These are phyloP conservation scores for Lobosporangium transversale DNA, from an alignment of 192 early-diverging fungal genomes.

Conservation along the genomic window DNA sequence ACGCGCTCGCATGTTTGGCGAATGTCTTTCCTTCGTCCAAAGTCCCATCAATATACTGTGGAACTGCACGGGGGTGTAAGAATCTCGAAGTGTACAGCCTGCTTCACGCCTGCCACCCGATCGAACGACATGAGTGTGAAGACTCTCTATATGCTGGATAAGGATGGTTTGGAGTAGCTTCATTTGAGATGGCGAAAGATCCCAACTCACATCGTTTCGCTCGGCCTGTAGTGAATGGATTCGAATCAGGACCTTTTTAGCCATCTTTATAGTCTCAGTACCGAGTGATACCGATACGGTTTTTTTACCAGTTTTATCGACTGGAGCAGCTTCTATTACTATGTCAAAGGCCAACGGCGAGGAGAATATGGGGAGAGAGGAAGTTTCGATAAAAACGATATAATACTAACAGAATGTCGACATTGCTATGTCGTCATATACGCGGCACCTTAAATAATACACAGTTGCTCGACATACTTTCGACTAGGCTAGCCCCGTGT, in stretches of 20 bases:
- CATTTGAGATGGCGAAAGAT: not conserved
- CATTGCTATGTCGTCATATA: not conserved
- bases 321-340: conserved; percentile 2
- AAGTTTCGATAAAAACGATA: not conserved
- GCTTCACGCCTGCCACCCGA: conserved; percentile 6
- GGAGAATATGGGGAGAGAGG: too few species aligned
- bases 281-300: not conserved
- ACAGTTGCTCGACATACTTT: not conserved
- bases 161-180: not conserved
- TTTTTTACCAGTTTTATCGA: conserved; percentile 5
- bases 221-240: not conserved
- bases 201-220: not conserved
- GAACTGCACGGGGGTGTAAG: conserved; percentile 7
- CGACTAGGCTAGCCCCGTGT: not conserved
- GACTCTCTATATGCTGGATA: not conserved
- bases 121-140: not conserved
- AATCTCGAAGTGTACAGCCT: conserved; percentile 11
- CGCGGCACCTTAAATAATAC: not conserved
- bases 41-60: conserved; percentile 3
- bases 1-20: too few species aligned
- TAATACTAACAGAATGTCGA: not conserved
- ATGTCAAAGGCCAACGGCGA: too few species aligned
- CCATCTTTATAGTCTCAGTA: conserved; percentile 1
- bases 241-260: conserved; percentile 1
- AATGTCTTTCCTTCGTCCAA: conserved; percentile 1